Base-by-base conservation (phyloP, 2,329 filamentous ascomycete genomes). In the Stachybotrys chartarum region DNA sequence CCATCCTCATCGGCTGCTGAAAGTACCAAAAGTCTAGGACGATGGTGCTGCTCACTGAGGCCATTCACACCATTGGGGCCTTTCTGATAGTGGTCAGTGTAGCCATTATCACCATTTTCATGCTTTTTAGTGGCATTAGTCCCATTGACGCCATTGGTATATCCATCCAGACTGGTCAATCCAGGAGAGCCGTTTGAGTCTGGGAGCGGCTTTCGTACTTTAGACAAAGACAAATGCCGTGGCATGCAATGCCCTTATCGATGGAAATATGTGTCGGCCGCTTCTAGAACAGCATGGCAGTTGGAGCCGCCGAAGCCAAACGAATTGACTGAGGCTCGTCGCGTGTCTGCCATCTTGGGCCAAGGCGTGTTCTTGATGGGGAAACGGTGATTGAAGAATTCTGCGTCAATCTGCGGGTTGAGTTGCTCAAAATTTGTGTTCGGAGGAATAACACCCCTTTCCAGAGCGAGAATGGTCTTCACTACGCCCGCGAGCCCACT, bases 401-500 rank as follows among this genome's bases (percentile, higher is more conserved):
- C 11, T 6, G 47, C 47, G 18, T 49, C 47, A 24, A 49, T 49
- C n/a, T 47, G 31, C 31, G 58, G 55, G 48, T 59, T 61, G 39
- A 57, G 53, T 5, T 50, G 54, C 32, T 60, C 56, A 39, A 62
- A 56, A 39, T 56, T 53, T 45, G 58, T 32, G 31, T 59, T 61
- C 45, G 61, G 61, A 7, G 58, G 56, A 39, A 63, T 61, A 11
- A 56, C 48, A 11, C 54, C 55, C 47, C 57, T 54, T 48, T 62
- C 58, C 48, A 64, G 54, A 16, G 45, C 42, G 7, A 62, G 47
- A 10, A 60, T 52, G 3, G 56, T 51, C 48, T 64, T 64, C 17
- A 64, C 18, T 10, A 64, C 30, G 1, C 61, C 59, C 6, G 61
- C 58, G 18, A 63, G 30, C 14, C 61, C 61, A 6, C 56, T 57